phyloP scores from a whole-genome alignment of 139 green algal genomes.

The Chara braunii region DNA sequence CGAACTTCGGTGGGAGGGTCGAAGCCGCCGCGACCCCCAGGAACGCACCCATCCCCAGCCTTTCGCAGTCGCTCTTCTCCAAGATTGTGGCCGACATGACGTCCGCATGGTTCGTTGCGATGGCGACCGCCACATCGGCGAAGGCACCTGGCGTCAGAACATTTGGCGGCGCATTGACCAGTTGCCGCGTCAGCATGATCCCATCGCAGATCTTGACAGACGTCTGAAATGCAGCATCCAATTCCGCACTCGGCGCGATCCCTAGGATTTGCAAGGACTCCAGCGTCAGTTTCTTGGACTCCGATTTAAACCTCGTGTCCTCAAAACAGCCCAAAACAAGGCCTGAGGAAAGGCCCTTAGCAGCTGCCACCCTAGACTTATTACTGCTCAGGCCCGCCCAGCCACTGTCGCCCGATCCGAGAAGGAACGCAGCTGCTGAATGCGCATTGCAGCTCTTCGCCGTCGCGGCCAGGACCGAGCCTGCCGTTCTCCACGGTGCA shows the following conservation, averaged over 20 bases:
- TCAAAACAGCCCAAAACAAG: constrained; percentile 69
- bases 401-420: too few species aligned
- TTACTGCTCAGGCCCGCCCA: too few species aligned
- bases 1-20: constrained; percentile 81
- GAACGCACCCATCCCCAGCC: constrained; percentile 86
- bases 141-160: constrained; percentile 77
- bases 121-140: constrained; percentile 57
- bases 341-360: constrained; percentile 34
- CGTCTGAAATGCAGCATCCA: constrained; percentile 3
- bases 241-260: constrained; percentile 4
- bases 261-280: constrained; percentile 57
- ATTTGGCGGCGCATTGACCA: constrained; percentile 92
- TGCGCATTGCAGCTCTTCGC: too few species aligned
- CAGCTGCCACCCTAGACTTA: background rate
- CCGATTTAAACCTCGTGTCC: constrained; percentile 82
- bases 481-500: background rate
- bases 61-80: constrained; percentile 74
- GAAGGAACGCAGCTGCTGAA: too few species aligned
- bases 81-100: constrained; percentile 62
- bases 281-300: constrained; percentile 39
- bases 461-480: too few species aligned
- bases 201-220: constrained; percentile 26
- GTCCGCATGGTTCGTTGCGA: constrained; percentile 52
- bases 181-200: constrained; percentile 56
- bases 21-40: constrained; percentile 82